A percentile compares a stretch with the other conserved stretches of the same genome.
phyloP scores from a whole-genome alignment of 164 flowering plant species.

The Dillenia suffruticosa region DNA sequence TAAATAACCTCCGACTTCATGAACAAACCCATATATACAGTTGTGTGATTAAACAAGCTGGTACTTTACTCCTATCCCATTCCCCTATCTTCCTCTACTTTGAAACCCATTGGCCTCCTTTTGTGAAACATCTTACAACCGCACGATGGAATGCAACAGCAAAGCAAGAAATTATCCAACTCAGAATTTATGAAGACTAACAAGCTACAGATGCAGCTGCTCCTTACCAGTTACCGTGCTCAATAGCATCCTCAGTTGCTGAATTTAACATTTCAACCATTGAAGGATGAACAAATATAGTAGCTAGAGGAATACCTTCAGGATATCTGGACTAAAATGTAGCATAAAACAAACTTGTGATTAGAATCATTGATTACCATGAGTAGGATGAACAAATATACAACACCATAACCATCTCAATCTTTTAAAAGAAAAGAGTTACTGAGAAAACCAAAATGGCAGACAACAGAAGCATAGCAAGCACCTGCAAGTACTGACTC shows the following conservation, averaged over 20 bases:
- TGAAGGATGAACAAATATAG: slow-evolving; percentile 78
- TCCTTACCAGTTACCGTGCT: slow-evolving; percentile 76
- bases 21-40: no score
- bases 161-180: background rate
- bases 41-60: no score
- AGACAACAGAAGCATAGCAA: no score
- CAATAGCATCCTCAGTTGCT: slow-evolving; percentile 82
- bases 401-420: no score
- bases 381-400: no score
- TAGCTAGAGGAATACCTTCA: slow-evolving; percentile 74
- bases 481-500: slow-evolving; percentile 87
- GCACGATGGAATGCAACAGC: background rate
- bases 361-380: background rate
- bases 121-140: no score
- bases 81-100: no score
- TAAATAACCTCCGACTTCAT: no score
- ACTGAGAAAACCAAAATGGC: no score
- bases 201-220: background rate
- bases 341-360: slow-evolving; percentile 12
- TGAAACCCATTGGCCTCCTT: no score
- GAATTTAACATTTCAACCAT: slow-evolving; percentile 88
- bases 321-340: slow-evolving; percentile 91
- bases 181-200: background rate
- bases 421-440: no score
- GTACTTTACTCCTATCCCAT: no score